Evolutionary conservation across 257 asterid genomes (phyloP).

Genomic region (Ehretia macrophylla): DNA sequence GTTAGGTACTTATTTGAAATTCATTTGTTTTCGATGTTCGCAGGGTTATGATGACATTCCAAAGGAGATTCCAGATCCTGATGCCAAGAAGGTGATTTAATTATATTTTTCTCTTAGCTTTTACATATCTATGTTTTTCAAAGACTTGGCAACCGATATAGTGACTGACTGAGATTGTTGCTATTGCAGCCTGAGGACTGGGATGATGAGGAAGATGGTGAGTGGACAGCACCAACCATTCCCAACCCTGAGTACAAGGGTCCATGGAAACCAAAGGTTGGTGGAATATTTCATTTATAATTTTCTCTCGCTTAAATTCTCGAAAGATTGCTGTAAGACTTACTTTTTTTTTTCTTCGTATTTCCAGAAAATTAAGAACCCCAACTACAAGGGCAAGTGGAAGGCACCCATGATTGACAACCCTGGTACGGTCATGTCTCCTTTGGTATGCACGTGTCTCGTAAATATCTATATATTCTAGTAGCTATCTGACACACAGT

Average conservation of each 20-base stretch:
- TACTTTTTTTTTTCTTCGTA: constrained; percentile 9
- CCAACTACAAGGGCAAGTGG: constrained; percentile 92
- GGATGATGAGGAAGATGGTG: constrained; percentile 98
- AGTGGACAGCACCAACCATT: constrained; percentile 92
- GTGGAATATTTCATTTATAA: constrained; percentile 6
- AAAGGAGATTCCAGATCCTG: constrained; percentile 77
- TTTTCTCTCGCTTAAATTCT: background rate
- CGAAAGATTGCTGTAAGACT: constrained; percentile 5
- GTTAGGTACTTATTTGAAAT: background rate
- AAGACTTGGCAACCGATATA: constrained; percentile 1
- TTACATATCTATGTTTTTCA: background rate
- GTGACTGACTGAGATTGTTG: background rate
- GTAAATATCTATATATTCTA: background rate
- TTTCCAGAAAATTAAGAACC: constrained; percentile 72
- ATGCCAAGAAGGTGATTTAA: constrained; percentile 77
- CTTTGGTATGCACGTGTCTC: constrained; percentile 1
- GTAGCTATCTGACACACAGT: background rate
- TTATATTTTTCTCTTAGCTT: background rate
- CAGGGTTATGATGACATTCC: constrained; percentile 97
- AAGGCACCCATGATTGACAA: constrained; percentile 84
- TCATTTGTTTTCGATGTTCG: background rate
- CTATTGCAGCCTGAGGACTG: constrained; percentile 89
- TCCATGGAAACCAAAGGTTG: constrained; percentile 79
- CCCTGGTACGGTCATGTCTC: constrained; percentile 49
- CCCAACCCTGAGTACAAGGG: constrained; percentile 96